Percentiles rank a stretch among this genome's conserved stretches.
Evolutionary conservation across 2,329 filamentous ascomycete species (phyloP).

Genomic region (Epichloe scottii): DNA sequence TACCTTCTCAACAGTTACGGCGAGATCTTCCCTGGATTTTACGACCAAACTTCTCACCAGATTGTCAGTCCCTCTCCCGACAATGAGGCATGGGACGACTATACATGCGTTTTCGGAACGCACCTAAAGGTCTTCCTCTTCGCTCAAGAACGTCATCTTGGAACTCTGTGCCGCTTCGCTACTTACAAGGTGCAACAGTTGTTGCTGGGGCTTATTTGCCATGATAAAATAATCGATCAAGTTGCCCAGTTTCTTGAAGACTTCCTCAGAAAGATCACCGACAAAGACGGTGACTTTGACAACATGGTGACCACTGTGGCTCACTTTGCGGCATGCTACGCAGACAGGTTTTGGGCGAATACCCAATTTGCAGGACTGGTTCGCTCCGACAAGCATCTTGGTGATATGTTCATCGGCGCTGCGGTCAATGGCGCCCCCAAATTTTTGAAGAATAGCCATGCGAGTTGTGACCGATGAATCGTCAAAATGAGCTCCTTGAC

Average conservation of each 20-base stretch:
- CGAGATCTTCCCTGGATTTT: too few species aligned
- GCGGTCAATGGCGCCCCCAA: not conserved
- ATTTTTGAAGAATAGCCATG: too few species aligned
- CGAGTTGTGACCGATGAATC: too few species aligned
- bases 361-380: accelerated
- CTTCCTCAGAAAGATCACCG: not conserved
- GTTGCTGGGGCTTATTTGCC: too few species aligned
- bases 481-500: too few species aligned
- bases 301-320: not conserved
- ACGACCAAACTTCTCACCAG: too few species aligned
- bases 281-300: not conserved
- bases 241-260: not conserved
- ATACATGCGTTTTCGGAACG: accelerated
- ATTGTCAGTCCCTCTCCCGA: too few species aligned
- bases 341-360: not conserved
- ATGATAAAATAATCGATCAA: too few species aligned
- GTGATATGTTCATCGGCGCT: not conserved
- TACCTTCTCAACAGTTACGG: too few species aligned
- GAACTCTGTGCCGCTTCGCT: too few species aligned
- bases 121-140: too few species aligned
- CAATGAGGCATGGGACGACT: accelerated
- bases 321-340: not conserved
- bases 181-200: too few species aligned
- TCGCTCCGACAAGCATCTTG: accelerated
- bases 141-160: accelerated